A percentile compares a stretch with the other conserved stretches of the same genome.
Conservation (phyloP, 805 yeast genomes). For the Kodamaea kakaduensis region DNA sequence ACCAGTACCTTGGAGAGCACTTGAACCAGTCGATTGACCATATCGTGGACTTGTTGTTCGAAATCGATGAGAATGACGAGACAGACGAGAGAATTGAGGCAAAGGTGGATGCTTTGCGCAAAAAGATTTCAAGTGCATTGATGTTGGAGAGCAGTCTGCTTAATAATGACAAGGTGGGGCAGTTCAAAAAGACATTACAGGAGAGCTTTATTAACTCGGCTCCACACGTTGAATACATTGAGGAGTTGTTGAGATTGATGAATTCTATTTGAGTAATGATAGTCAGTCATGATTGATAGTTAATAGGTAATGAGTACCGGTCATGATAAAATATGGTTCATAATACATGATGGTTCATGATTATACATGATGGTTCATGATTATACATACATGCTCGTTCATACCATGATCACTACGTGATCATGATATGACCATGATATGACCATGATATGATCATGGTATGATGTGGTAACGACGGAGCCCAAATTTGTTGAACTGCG, state of each 20-base stretch:
- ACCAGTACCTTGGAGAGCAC: constrained; percentile 11
- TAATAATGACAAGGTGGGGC: constrained; percentile 1
- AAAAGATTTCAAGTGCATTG: constrained; percentile 1
- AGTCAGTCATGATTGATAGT: no score
- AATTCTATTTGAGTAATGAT: no score
- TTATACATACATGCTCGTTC: no score
- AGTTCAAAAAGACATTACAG: constrained; percentile 4
- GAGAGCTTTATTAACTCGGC: constrained; percentile 4
- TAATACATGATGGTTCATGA: no score
- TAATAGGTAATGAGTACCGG: no score
- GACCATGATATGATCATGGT: no score
- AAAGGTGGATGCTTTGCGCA: constrained; percentile 2
- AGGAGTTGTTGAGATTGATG: constrained; percentile 5
- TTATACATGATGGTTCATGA: no score
- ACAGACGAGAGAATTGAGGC: background rate
- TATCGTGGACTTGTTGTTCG: constrained; percentile 13
- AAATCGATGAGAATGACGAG: constrained; percentile 9
- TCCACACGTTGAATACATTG: constrained; percentile 5
- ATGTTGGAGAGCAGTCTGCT: constrained; percentile 1
- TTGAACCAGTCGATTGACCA: constrained; percentile 11
- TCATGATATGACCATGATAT: no score
- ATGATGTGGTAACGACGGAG: no score
- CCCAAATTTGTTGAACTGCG: no score
- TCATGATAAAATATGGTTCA: no score
- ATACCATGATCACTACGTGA: no score